Base-by-base conservation (phyloP, 106 monocot genomes). In the Dactylorhiza incarnata region DNA sequence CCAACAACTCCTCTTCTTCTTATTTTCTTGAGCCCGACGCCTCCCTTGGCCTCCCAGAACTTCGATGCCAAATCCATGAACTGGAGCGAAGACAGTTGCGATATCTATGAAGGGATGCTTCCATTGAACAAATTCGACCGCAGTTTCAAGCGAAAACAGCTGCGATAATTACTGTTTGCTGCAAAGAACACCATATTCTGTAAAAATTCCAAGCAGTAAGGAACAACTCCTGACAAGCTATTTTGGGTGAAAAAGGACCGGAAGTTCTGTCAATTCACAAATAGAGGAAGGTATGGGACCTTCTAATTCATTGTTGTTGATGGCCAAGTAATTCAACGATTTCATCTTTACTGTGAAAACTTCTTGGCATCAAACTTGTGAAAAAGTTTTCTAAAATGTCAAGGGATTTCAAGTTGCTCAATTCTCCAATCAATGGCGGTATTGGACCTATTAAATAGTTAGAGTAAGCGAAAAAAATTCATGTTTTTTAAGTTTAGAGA, bases 401-500 rank as follows among this genome's bases (percentile, higher is more conserved):
- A 12, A 75, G 3, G 9, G 45, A 43, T 2, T 17, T 19, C 59
- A 75, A 59, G 44, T 47, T 62, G 0, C 9, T 75, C 10, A 75
- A 45, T 29, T 75, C 61, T 11, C 61, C 75, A 6, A 75, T 63
- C 16, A 61, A 45, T 0, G 62, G 1, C 45, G 75, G 62, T 4
- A 75, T 46, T 3, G 11, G 3, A 9, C 76, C 76, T 1, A 22
- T 17, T 9, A 86, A 47, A 4, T 82, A 52, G 79, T 86, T 86
- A 53, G 19, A 45, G 66, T 52, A 71, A 17, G 79, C 72, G 15
- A 20, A 2, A 86, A 13, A 55, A 13, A 6, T 22, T 45, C 13
- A 19, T 82, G 82, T 7, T 82, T 79, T 25, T 53, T 26, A 7
- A 86, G 75, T 17, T 59, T 16, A 7, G 82, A 47, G 47, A 86